Evolutionary conservation across 768 basidiomycete species (phyloP).

Genomic region (Cystobasidium tubakii): DNA sequence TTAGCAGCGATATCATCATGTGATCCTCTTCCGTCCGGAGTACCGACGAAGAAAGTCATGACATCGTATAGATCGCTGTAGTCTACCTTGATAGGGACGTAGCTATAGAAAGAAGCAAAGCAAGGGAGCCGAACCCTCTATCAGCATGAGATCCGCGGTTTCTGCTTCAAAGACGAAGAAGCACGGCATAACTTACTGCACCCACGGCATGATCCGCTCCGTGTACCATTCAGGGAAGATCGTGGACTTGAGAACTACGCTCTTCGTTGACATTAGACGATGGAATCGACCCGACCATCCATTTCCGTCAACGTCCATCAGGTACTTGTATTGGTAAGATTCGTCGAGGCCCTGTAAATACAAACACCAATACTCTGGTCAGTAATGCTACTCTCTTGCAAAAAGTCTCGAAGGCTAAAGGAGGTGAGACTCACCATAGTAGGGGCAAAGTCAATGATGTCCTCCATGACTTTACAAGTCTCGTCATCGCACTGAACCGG

Average conservation of each 20-base stretch:
- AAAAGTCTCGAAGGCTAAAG: neutral
- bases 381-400: neutral
- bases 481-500: conserved; percentile 44
- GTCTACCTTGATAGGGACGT: conserved; percentile 44
- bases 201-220: conserved; percentile 43
- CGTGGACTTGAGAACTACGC: conserved; percentile 53
- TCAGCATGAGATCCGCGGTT: no score
- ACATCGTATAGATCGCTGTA: conserved; percentile 45
- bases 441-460: conserved; percentile 43
- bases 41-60: conserved; percentile 42
- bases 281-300: conserved; percentile 45
- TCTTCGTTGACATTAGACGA: conserved; percentile 75
- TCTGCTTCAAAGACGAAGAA: neutral
- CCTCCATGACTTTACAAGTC: conserved; percentile 44
- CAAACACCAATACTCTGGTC: neutral
- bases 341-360: conserved; percentile 38
- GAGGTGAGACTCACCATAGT: conserved; percentile 42
- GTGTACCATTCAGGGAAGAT: conserved; percentile 44
- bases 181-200: neutral
- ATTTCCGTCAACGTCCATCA: conserved; percentile 42
- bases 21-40: conserved; percentile 38
- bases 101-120: conserved; percentile 26
- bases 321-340: conserved; percentile 44
- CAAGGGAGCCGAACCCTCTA: no score
- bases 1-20: conserved; percentile 40